Evolutionary conservation across 306 rosid species (phyloP).

Genomic region (Begonia loranthoides): DNA sequence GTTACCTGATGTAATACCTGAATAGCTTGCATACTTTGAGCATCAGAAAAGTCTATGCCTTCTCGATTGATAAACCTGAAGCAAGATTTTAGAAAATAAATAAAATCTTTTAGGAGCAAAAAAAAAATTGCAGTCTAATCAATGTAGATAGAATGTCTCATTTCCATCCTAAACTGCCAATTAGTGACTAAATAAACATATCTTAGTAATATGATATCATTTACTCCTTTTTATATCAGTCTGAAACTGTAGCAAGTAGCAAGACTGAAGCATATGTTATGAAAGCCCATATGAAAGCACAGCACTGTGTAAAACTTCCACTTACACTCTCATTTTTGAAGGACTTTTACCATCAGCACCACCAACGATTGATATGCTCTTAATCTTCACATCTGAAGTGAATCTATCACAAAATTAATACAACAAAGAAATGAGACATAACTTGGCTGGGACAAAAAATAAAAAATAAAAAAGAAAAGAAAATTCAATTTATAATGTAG

Average conservation of each 20-base stretch:
- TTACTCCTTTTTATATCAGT: no score
- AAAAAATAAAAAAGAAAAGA: no score
- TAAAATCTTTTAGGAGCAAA: no score
- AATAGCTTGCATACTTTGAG: constrained; percentile 86
- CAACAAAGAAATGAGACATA: constrained; percentile 4
- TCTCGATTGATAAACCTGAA: constrained; percentile 81
- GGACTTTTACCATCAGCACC: constrained; percentile 85
- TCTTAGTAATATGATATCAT: no score
- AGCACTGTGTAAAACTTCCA: constrained; percentile 1
- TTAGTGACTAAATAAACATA: no score
- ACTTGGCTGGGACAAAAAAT: not conserved
- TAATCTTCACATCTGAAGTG: constrained; percentile 94
- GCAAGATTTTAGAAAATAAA: not conserved
- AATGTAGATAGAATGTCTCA: no score
- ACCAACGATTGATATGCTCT: constrained; percentile 79
- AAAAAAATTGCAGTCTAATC: not conserved
- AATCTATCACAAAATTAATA: constrained; percentile 29
- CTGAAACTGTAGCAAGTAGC: no score
- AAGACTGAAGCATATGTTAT: no score
- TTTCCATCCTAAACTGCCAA: no score
- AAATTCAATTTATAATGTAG: not conserved
- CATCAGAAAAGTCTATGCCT: constrained; percentile 98
- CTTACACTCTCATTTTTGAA: constrained; percentile 92
- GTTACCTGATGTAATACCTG: constrained; percentile 45
- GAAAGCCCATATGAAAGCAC: no score